A percentile compares a stretch with the other conserved stretches of the same genome.
Evolutionary conservation across 345 rosid genomes (phyloP).

Genomic region (Streptanthus diversifolius): DNA sequence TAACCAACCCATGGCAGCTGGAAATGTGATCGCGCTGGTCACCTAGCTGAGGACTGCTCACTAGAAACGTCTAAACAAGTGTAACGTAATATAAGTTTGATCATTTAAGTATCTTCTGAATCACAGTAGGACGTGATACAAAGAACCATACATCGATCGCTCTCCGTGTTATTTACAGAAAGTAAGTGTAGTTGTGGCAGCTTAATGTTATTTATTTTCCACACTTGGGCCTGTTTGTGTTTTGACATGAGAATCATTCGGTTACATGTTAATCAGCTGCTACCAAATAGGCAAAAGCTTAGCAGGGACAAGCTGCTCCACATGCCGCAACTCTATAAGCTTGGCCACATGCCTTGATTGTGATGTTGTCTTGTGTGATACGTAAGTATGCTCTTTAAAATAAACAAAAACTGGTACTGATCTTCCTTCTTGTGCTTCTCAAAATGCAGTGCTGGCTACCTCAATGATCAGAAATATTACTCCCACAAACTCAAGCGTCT

Average conservation of each 20-base stretch:
- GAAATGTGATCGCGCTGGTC: neutral
- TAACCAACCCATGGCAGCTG: neutral
- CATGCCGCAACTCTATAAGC: neutral
- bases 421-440: neutral
- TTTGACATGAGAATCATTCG: neutral
- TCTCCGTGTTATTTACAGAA: neutral
- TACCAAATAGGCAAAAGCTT: neutral
- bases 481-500: neutral
- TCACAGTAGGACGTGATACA: neutral
- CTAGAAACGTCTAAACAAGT: neutral
- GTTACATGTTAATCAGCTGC: neutral
- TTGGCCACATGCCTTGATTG: neutral
- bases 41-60: neutral
- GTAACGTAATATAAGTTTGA: neutral
- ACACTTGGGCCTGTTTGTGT: neutral
- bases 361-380: neutral
- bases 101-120: neutral
- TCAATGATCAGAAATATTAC: neutral
- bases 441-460: neutral
- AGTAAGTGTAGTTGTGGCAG: neutral
- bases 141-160: neutral
- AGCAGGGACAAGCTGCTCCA: neutral
- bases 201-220: neutral
- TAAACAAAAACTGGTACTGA: neutral
- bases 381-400: neutral